Base-by-base conservation (phyloP, 192 early-diverging fungal species). In the Jimgerdemannia flammicorona region DNA sequence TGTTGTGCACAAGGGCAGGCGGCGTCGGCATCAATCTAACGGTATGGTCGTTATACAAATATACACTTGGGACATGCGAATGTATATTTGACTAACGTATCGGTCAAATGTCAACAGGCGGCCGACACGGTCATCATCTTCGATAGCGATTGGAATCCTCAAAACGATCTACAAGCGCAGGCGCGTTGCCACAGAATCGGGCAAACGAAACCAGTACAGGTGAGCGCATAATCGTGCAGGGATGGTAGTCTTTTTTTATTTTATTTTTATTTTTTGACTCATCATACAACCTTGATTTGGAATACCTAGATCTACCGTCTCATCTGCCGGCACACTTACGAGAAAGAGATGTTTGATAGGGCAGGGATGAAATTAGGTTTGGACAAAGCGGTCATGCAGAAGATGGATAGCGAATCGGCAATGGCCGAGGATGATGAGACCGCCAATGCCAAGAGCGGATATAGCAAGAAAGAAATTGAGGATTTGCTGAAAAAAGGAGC, bases 11-110 rank as follows among this genome's bases (percentile, higher is more conserved):
- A 1, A 80, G 93, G 20, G 94, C 94, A 3, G 94, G 94, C 72
- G 94, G 94, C 40, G 93, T 96, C 8, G 94, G 94, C 17, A 94
- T 96, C 83, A 96, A 96, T 74, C 82, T 96, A 70, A 95, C 93
- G 1, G 77, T 78, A 78, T 70, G 73, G 64, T 7, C 68, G 29
- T 29, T 29, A 29, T 29, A 29, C 29, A 29, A 29, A 29, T 29
- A 29, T 29, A 29, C 29, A 29, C 29, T 29, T 29, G 29, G 1
- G 29, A 29, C 29, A 29, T 29, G 29, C 29, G 29, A 29, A 29
- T 29, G 29, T 29, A 29, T 29, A 29, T 71, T 39, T 19, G 3
- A 41, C 39, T 41, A 43, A 20, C 72, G 59, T 68, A 65, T 4
- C 66, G 1, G 42, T 44, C 6, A 49, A 65, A 0, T 4, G 3